Evolutionary conservation across 2,329 filamentous ascomycete genomes (phyloP), one percentile per base, ranked within the genome.

Genomic region (Claviceps sp.): DNA sequence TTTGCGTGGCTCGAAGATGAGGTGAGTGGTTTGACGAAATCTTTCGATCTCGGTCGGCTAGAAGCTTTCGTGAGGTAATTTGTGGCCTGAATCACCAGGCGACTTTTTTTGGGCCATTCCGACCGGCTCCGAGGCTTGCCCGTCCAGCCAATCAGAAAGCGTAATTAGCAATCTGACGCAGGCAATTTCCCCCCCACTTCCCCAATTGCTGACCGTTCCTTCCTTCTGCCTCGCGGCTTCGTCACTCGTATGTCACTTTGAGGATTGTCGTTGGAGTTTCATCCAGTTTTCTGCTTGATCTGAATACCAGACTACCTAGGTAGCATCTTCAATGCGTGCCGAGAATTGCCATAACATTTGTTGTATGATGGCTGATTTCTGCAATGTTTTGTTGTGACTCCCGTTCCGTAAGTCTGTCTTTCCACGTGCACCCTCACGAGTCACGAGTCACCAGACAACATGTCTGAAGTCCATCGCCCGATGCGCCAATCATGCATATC

Each of bases 1-100:
- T 70, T 74, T 71, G 68, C 68, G 70, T 67, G 68, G 70, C 47
- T 71, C 69, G 67, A 66, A 64, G 65, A 62, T 64, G 65, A 65
- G 66, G 68, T 78, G 75, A 76, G 75, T 72, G 72, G 73, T 78
- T 77, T 77, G 73, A 74, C 72, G 69, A 70, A 71, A 68, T 71
- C 66, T 71, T 71, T 67, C 68, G 63, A 67, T 64, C 61, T 62
- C 64, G 66, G 64, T 69, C 68, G 67, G 68, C 63, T 68, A 65
- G 63, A 71, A 70, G 68, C 69, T 72, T 72, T 70, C 60, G 62
- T 66, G 63, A 67, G 64, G 65, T 64, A 64, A 63, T 65, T 70
- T 69, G 66, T 62, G 64, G 70, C 70, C 70, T 72, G 63, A 68
- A 57, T 47, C 49, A 54, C 52, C 50, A 57, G 56, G 60, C 61